phyloP scores from a whole-genome alignment of 2,329 filamentous ascomycete genomes.

The Exserohilum rostratum region DNA sequence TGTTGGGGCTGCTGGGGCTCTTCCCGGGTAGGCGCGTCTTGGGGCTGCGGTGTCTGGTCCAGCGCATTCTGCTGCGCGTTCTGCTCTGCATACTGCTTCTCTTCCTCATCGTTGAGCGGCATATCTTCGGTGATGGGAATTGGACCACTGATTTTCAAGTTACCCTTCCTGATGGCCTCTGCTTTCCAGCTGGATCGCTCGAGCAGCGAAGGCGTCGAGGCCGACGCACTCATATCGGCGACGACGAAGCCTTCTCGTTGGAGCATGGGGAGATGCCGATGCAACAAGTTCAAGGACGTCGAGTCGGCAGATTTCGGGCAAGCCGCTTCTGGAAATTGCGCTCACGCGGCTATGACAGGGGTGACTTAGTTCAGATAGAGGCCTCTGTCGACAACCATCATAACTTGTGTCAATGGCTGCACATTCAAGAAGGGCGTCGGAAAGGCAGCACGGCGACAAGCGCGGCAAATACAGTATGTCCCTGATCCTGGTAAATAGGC shows the following conservation, averaged over 20 bases:
- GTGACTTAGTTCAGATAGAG: slow-evolving; percentile 22
- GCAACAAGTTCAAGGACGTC: slow-evolving; percentile 16
- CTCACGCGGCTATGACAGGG: slow-evolving; percentile 33
- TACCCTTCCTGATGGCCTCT: slow-evolving; percentile 47
- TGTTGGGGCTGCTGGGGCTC: slow-evolving; percentile 17
- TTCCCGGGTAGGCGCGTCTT: slow-evolving; percentile 18
- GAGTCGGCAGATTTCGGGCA: slow-evolving; percentile 22
- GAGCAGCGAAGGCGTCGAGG: slow-evolving; percentile 26
- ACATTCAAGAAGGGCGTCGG: slow-evolving; percentile 1
- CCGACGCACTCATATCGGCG: slow-evolving; percentile 40
- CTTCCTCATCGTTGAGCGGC: slow-evolving; percentile 44
- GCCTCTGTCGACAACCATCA: slow-evolving; percentile 23
- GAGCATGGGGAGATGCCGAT: slow-evolving; percentile 34
- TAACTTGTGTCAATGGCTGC: slow-evolving; percentile 12
- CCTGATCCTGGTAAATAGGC: slow-evolving; percentile 3
- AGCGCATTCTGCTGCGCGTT: slow-evolving; percentile 10
- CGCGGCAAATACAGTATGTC: slow-evolving; percentile 2
- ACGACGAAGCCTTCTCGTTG: slow-evolving; percentile 38
- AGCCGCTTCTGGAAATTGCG: slow-evolving; percentile 25
- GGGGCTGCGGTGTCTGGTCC: slow-evolving; percentile 11
- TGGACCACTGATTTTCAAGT: slow-evolving; percentile 48
- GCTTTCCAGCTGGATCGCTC: slow-evolving; percentile 49
- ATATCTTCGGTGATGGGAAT: slow-evolving; percentile 47
- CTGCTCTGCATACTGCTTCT: slow-evolving; percentile 39
- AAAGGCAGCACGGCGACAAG: slow-evolving; percentile 5